Evolutionary conservation across 345 rosid genomes (phyloP).

Genomic region (Populus pruinosa): DNA sequence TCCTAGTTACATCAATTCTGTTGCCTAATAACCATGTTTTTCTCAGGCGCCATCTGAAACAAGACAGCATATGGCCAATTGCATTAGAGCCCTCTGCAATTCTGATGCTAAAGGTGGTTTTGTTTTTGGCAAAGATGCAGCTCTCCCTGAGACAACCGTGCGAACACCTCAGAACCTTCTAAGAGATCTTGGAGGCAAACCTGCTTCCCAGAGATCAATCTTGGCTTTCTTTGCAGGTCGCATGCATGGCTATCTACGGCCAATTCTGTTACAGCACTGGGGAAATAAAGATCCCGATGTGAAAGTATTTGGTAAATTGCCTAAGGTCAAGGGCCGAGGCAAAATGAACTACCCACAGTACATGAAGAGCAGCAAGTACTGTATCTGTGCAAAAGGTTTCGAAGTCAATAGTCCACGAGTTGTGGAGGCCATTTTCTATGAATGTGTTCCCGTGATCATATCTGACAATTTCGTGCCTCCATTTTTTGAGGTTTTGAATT

Average conservation of each 20-base stretch:
- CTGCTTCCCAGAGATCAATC: constrained; percentile 59
- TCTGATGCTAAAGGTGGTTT: constrained; percentile 81
- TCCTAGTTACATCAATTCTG: neutral
- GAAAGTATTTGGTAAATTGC: constrained; percentile 66
- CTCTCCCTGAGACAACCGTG: constrained; percentile 81
- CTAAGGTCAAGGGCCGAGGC: constrained; percentile 57
- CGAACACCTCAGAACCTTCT: constrained; percentile 53
- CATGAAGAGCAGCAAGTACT: constrained; percentile 95
- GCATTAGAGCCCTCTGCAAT: constrained; percentile 91
- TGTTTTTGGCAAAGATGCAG: constrained; percentile 78
- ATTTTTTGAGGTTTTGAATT: constrained; percentile 67
- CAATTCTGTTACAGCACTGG: constrained; percentile 71
- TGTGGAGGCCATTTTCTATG: constrained; percentile 82
- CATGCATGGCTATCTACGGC: constrained; percentile 89
- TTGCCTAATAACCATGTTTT: constrained; percentile 9
- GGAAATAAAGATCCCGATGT: constrained; percentile 82
- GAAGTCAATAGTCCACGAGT: constrained; percentile 95
- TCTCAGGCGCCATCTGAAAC: constrained; percentile 86
- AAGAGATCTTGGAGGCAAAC: constrained; percentile 66
- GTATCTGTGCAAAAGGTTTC: constrained; percentile 88
- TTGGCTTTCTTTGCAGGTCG: constrained; percentile 89
- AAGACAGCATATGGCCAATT: constrained; percentile 57
- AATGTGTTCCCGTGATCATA: constrained; percentile 89
- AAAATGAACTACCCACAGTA: constrained; percentile 58
- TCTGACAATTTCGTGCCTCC: constrained; percentile 93